phyloP scores from a whole-genome alignment of 1,284 basidiomycete species.

The Apiotrichum laibachii region DNA sequence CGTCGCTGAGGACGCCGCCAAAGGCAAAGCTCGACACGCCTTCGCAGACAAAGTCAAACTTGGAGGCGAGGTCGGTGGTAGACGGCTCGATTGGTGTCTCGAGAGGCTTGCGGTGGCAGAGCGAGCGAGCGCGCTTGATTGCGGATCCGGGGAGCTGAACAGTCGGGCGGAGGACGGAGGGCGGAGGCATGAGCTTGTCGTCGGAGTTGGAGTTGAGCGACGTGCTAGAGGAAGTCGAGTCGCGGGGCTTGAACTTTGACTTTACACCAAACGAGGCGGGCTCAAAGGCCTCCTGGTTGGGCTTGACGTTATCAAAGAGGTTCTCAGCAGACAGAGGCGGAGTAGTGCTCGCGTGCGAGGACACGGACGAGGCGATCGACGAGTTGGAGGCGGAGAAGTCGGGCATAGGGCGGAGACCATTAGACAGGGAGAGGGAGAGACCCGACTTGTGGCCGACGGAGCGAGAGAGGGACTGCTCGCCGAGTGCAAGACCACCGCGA shows the following conservation, averaged over 20 bases:
- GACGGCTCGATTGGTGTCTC: slow-evolving; percentile 31
- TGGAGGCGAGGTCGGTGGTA: slow-evolving; percentile 22
- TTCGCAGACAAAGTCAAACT: slow-evolving; percentile 47
- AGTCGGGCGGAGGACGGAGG: slow-evolving; percentile 20
- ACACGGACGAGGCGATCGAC: slow-evolving; percentile 42
- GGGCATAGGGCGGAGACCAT: slow-evolving; percentile 27
- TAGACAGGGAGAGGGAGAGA: slow-evolving; percentile 39
- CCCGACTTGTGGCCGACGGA: slow-evolving; percentile 51
- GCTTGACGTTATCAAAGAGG: slow-evolving; percentile 51
- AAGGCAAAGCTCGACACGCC: slow-evolving; percentile 30
- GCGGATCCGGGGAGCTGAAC: slow-evolving; percentile 11
- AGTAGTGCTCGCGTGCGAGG: slow-evolving; percentile 27
- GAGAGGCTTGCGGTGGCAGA: slow-evolving; percentile 11
- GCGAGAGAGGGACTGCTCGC: slow-evolving; percentile 37
- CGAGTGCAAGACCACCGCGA: slow-evolving; percentile 4
- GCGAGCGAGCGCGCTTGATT: slow-evolving; percentile 20
- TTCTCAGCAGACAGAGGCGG: slow-evolving; percentile 41
- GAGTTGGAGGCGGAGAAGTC: slow-evolving; percentile 44
- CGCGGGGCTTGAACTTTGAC: slow-evolving; percentile 50
- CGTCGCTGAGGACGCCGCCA: slow-evolving; percentile 25
- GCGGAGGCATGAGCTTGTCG: slow-evolving; percentile 15
- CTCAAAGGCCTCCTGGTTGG: slow-evolving; percentile 50
- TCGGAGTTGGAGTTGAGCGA: slow-evolving; percentile 19
- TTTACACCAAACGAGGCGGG: slow-evolving; percentile 36
- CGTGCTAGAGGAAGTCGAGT: slow-evolving; percentile 47